Evolutionary conservation across 2,329 filamentous ascomycete species (phyloP).

Genomic region (Claviceps pazoutovae): DNA sequence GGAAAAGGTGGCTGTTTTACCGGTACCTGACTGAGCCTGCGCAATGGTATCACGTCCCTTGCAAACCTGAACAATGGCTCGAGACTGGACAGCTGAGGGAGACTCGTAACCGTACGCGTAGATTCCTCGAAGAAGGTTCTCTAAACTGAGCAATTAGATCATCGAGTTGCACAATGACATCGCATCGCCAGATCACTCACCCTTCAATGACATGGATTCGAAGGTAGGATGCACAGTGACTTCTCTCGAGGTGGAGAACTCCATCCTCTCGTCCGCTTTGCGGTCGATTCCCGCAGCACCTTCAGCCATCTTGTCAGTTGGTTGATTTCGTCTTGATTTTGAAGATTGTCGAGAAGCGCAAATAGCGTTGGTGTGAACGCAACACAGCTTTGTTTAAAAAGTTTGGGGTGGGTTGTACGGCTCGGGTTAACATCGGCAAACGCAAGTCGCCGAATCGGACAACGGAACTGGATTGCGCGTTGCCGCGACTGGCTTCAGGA

Average conservation of each 20-base stretch:
- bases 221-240: slow-evolving; percentile 90
- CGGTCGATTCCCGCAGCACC: slow-evolving; percentile 63
- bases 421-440: slow-evolving; percentile 20
- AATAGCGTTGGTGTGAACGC: not conserved
- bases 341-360: not conserved
- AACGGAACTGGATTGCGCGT: no score
- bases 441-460: not conserved
- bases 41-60: slow-evolving; percentile 98
- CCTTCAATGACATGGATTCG: slow-evolving; percentile 91
- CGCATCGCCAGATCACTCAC: slow-evolving; percentile 20
- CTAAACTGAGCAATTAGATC: slow-evolving; percentile 23
- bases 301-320: slow-evolving; percentile 62
- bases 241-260: slow-evolving; percentile 96
- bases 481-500: no score
- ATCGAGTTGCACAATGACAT: not conserved
- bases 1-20: slow-evolving; percentile 93
- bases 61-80: slow-evolving; percentile 97
- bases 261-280: slow-evolving; percentile 90
- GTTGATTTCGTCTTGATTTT: not conserved
- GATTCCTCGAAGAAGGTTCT: slow-evolving; percentile 90
- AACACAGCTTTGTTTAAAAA: slow-evolving; percentile 9
- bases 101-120: slow-evolving; percentile 99
- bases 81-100: slow-evolving; percentile 91
- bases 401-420: slow-evolving; percentile 12
- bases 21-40: slow-evolving; percentile 91